phyloP scores from a whole-genome alignment of 1,284 basidiomycete genomes.

The Ustanciosporium gigantosporum region DNA sequence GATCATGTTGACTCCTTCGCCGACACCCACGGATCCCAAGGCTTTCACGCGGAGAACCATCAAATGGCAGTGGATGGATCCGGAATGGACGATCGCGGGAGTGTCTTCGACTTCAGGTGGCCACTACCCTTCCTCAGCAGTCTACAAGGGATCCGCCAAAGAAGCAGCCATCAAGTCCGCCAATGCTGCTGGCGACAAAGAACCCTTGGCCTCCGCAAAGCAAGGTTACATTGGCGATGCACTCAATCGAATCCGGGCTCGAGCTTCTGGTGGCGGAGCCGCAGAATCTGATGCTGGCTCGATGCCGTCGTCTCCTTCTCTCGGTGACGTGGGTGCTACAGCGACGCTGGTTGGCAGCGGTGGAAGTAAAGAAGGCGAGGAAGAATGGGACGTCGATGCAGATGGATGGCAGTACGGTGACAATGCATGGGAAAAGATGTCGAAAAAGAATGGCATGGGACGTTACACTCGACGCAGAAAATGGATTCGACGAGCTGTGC shows the following conservation, averaged over 20 bases:
- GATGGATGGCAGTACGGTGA: conserved; percentile 94
- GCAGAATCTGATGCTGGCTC: background rate
- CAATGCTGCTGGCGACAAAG: conserved; percentile 15
- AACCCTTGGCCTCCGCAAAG: conserved; percentile 20
- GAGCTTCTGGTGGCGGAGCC: background rate
- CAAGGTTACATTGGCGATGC: conserved; percentile 40
- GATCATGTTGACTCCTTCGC: conserved; percentile 52
- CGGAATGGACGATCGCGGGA: conserved; percentile 62
- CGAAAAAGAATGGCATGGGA: conserved; percentile 78
- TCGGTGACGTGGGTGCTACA: conserved; percentile 18
- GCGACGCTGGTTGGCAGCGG: conserved; percentile 4
- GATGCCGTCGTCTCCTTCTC: background rate
- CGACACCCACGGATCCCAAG: conserved; percentile 41
- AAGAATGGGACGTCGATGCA: conserved; percentile 68
- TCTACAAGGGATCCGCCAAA: conserved; percentile 24
- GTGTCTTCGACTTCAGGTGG: conserved; percentile 16
- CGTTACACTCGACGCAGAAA: conserved; percentile 64
- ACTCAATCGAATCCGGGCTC: conserved; percentile 23
- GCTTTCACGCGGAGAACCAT: conserved; percentile 53
- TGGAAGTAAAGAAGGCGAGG: background rate
- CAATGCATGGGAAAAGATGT: conserved; percentile 89
- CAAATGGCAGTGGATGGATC: conserved; percentile 63
- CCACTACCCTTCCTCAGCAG: conserved; percentile 11
- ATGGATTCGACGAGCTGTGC: conserved; percentile 61
- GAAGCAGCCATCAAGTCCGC: conserved; percentile 28